Base-by-base conservation (phyloP, 192 early-diverging fungal species). In the Coemansia asiatica region DNA sequence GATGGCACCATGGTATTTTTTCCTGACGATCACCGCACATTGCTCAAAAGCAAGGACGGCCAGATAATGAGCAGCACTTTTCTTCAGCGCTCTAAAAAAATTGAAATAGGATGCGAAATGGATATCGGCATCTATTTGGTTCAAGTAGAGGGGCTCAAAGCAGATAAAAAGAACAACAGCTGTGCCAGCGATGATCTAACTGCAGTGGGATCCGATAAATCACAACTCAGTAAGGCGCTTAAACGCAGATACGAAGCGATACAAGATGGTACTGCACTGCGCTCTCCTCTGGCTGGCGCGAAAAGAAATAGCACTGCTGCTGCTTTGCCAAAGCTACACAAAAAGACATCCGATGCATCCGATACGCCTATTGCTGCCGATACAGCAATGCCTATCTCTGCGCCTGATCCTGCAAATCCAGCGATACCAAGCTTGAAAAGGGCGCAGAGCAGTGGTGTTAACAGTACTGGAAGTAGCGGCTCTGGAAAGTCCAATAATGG, bases 121-220 rank as follows among this genome's bases (percentile, higher is more conserved):
- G 78, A 81, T 31, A 21, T 47, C 21, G 78, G 78, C 27, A 59
- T 56, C 38, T 81, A 68, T 28, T 50, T 81, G 64, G 62, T 81
- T 16, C 78, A 81, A 58, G 67, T 79, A 38, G 71, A 79, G 44
- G 33, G 54, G 1, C 4, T 54, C 18, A 73, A 74, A 44, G 76
- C 67, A 0, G 7, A 35, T 16, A 67, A 65, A 5, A 31, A 38
- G 2, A 51, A 5, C 0, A 22, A 33, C 56, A n/a, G 21, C n/a
- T 10, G 63, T 59, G 16, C 60, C 67, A 18, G 60, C 49, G 64
- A n/a, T n/a, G n/a, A n/a, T n/a, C n/a, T n/a, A n/a, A n/a, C n/a
- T n/a, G n/a, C n/a, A n/a, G n/a, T n/a, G n/a, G n/a, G n/a, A n/a
- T n/a, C n/a, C n/a, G n/a, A n/a, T n/a, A n/a, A n/a, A n/a, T n/a